Conservation (phyloP, 768 basidiomycete species). For the Nevesoporus exiguus region DNA sequence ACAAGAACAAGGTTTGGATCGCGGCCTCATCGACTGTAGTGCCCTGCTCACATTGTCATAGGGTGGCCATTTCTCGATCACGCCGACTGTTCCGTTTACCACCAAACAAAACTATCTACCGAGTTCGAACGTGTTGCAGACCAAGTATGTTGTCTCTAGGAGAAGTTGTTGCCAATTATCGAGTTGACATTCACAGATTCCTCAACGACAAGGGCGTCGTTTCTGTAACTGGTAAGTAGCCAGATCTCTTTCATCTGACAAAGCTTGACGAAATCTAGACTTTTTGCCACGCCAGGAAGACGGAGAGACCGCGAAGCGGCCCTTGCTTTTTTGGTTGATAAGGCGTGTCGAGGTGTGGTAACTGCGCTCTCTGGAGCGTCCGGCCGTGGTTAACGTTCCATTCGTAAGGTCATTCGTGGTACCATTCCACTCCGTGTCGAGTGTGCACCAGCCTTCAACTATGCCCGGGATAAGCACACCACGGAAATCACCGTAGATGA, state of each 20-base stretch:
- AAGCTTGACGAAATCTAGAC: constrained; percentile 41
- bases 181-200: constrained; percentile 42
- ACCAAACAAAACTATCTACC: constrained; percentile 84
- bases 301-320: constrained; percentile 41
- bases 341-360: constrained; percentile 66
- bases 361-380: not conserved
- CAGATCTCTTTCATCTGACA: not conserved
- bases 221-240: constrained; percentile 62
- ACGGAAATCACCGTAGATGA: constrained; percentile 54
- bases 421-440: constrained; percentile 76
- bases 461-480: constrained; percentile 73
- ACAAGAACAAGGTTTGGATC: constrained; percentile 63
- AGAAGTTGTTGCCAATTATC: not conserved
- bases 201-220: constrained; percentile 87
- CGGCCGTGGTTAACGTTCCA: not conserved
- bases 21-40: not conserved
- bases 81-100: constrained; percentile 62
- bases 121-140: constrained; percentile 81
- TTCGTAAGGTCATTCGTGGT: constrained; percentile 71
- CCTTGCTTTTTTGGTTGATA: constrained; percentile 80
- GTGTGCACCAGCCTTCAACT: constrained; percentile 96
- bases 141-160: constrained; percentile 46
- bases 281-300: constrained; percentile 67
- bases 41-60: constrained; percentile 23
- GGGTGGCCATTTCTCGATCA: constrained; percentile 91